Evolutionary conservation across 202 grass and related monocot genomes (phyloP).

Genomic region (Carex arenaria): DNA sequence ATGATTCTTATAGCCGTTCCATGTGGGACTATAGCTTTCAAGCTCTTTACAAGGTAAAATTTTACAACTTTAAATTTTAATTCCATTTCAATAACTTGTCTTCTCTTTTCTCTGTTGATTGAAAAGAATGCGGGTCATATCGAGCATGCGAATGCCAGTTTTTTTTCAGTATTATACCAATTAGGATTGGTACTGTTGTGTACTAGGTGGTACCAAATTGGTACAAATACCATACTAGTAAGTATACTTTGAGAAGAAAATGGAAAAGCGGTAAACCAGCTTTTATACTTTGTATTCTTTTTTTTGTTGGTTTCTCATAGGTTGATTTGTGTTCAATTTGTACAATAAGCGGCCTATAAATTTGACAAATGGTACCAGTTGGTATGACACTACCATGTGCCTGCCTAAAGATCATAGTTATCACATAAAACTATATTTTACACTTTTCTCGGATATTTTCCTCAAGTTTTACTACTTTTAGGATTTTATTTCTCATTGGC

Average conservation of each 20-base stretch:
- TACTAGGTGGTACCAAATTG: neutral
- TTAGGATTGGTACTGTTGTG: neutral
- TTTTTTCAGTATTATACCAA: neutral
- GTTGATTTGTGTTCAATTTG: neutral
- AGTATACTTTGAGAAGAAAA: neutral
- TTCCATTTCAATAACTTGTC: neutral
- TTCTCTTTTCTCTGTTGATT: neutral
- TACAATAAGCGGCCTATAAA: neutral
- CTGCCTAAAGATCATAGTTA: neutral
- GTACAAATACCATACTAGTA: neutral
- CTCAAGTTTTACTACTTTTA: too few species aligned
- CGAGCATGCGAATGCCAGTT: neutral
- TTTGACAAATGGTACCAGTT: neutral
- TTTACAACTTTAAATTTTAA: slow-evolving; percentile 13
- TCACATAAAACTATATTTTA: too few species aligned
- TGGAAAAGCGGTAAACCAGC: neutral
- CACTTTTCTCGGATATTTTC: too few species aligned
- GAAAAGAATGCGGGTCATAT: neutral
- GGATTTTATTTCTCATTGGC: too few species aligned
- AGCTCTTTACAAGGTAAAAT: slow-evolving; percentile 75
- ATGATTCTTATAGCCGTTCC: slow-evolving; percentile 66
- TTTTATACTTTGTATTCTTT: neutral
- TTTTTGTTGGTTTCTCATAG: neutral
- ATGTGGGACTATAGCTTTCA: slow-evolving; percentile 99
- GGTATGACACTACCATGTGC: neutral